A percentile compares a stretch with the other conserved stretches of the same genome.
Evolutionary conservation across 2,329 filamentous ascomycete genomes (phyloP).

Genomic region (Cordyceps pruinosa): DNA sequence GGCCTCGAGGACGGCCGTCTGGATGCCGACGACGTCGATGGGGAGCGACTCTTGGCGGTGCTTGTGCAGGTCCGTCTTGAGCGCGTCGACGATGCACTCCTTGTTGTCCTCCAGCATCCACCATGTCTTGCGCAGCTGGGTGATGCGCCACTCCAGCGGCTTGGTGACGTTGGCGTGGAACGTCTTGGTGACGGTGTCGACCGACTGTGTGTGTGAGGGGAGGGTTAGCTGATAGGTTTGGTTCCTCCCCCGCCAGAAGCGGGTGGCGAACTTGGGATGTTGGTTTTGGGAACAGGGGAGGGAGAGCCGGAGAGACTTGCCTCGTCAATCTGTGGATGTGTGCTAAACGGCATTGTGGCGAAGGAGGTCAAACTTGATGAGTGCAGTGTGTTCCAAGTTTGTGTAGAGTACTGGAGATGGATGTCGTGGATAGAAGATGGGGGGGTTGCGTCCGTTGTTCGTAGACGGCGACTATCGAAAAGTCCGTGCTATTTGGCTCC

Average conservation of each 20-base stretch:
- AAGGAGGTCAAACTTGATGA: background rate
- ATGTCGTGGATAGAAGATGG: background rate
- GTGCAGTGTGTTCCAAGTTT: background rate
- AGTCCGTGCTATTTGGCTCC: no score
- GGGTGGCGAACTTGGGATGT: background rate
- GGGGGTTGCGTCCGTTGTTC: background rate
- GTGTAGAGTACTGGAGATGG: background rate
- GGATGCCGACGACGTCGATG: constrained; percentile 25
- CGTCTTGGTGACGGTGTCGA: constrained; percentile 3
- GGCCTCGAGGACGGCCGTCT: constrained; percentile 29
- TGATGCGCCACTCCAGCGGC: constrained; percentile 31
- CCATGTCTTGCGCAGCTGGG: constrained; percentile 35
- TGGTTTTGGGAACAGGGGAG: background rate
- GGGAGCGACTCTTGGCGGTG: constrained; percentile 27
- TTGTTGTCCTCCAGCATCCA: constrained; percentile 36
- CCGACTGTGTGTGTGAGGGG: background rate
- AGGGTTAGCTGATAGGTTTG: background rate
- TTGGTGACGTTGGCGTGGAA: constrained; percentile 25
- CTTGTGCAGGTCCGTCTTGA: constrained; percentile 29
- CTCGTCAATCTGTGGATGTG: constrained; percentile 6
- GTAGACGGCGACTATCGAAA: background rate
- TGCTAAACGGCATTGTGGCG: constrained; percentile 21
- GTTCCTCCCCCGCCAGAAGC: no score
- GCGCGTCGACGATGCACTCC: constrained; percentile 24
- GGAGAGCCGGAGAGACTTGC: background rate